Percentiles rank a stretch among this genome's conserved stretches.
Conservation (phyloP, 441 rosid species). For the Jatropha podagrica region DNA sequence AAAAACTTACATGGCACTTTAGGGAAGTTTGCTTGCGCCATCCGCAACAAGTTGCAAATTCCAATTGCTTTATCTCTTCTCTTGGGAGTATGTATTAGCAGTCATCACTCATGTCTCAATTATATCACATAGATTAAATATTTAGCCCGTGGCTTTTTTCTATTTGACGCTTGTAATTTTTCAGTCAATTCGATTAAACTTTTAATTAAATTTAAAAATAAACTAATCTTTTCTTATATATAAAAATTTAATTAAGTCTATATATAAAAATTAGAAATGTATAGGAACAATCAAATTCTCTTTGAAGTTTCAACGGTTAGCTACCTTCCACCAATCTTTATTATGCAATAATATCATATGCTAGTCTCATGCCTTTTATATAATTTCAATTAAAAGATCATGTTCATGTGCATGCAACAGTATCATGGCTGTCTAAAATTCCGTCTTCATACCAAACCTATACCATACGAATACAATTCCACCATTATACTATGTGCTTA, state of each 20-base stretch:
- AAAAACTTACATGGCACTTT: not conserved
- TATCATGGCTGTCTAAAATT: conserved; percentile 4
- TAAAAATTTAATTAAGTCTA: no score
- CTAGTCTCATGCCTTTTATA: not conserved
- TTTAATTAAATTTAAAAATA: no score
- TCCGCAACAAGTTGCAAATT: not conserved
- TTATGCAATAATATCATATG: conserved; percentile 17
- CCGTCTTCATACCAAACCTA: not conserved
- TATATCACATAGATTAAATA: no score
- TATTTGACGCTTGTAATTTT: not conserved
- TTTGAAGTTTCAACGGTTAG: not conserved
- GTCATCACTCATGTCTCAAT: not conserved
- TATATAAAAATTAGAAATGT: no score
- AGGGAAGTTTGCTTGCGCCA: not conserved
- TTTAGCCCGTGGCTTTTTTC: not conserved
- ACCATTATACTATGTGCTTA: not conserved
- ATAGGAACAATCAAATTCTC: no score
- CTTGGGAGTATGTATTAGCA: no score
- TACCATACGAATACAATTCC: not conserved
- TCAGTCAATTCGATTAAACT: not conserved
- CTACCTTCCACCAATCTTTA: not conserved
- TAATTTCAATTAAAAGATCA: not conserved
- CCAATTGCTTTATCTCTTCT: not conserved
- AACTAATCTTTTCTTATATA: no score
- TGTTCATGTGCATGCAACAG: not conserved